Conservation (phyloP, 2,329 filamentous ascomycete species). For the Orbilia ellipsospora region DNA sequence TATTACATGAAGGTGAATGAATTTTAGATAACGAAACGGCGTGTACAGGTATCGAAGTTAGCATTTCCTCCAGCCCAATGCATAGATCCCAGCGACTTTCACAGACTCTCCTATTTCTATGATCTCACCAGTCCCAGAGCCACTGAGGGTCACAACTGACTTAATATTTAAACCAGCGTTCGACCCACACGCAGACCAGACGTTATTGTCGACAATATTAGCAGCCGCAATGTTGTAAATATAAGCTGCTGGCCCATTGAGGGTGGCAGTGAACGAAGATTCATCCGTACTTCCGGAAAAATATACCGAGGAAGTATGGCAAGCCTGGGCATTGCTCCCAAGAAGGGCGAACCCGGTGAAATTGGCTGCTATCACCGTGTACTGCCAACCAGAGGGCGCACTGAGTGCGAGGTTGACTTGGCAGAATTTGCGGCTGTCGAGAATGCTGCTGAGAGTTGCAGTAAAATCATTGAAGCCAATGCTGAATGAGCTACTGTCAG, state of each 20-base stretch:
- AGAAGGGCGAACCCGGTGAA: constrained; percentile 26
- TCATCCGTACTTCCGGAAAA: constrained; percentile 29
- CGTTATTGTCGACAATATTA: not conserved
- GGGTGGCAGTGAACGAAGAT: constrained; percentile 2
- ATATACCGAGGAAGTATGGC: constrained; percentile 31
- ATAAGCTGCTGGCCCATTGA: constrained; percentile 24
- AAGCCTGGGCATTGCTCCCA: constrained; percentile 8
- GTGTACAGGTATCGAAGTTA: not conserved
- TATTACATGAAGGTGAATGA: too few species aligned
- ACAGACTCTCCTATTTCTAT: constrained; percentile 23
- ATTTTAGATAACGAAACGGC: too few species aligned
- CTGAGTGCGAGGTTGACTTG: constrained; percentile 31
- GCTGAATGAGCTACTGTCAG: constrained; percentile 24
- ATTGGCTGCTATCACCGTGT: constrained; percentile 28
- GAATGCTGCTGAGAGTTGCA: constrained; percentile 12
- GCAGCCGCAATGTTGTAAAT: constrained; percentile 27
- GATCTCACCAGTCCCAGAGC: constrained; percentile 21
- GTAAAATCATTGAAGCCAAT: constrained; percentile 20
- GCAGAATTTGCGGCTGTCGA: constrained; percentile 32
- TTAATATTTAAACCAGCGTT: constrained; percentile 33
- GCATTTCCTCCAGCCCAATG: constrained; percentile 32
- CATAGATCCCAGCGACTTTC: constrained; percentile 18
- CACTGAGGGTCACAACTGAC: constrained; percentile 27
- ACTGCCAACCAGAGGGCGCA: constrained; percentile 33
- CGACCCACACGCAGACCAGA: constrained; percentile 26